Evolutionary conservation across 2,329 filamentous ascomycete genomes (phyloP).

Genomic region (Fusarium mundagurra): DNA sequence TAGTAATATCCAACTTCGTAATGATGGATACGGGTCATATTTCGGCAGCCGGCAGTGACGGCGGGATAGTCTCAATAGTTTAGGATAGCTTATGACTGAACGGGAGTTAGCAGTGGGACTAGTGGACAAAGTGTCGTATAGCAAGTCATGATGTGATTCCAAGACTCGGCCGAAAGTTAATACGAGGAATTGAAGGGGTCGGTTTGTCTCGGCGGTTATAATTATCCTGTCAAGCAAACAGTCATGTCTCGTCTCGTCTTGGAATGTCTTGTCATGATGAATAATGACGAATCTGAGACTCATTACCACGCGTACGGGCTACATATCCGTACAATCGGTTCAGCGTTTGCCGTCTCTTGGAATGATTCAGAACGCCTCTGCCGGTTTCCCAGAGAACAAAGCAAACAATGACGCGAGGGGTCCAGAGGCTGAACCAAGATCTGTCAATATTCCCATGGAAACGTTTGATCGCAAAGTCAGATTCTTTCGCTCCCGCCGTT

Average conservation of each 20-base stretch:
- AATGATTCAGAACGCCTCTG: constrained; percentile 2
- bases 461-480: background rate
- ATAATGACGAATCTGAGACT: background rate
- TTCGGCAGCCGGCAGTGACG: constrained; percentile 29
- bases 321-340: background rate
- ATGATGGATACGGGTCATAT: constrained; percentile 43
- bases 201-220: background rate
- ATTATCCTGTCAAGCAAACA: background rate
- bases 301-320: background rate
- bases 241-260: background rate
- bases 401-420: constrained; percentile 63
- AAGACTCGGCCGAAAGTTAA: constrained; percentile 16
- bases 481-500: constrained; percentile 13
- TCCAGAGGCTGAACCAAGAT: constrained; percentile 46
- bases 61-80: constrained; percentile 38
- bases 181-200: constrained; percentile 16
- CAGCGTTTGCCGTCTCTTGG: background rate
- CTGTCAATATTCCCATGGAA: background rate
- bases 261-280: background rate
- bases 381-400: constrained; percentile 17
- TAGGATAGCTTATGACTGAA: background rate
- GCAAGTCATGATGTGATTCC: background rate
- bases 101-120: constrained; percentile 43
- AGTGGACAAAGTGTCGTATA: constrained; percentile 18
- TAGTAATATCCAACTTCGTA: constrained; percentile 26